phyloP scores from a whole-genome alignment of 164 flowering plant species.

The Vitis riparia region DNA sequence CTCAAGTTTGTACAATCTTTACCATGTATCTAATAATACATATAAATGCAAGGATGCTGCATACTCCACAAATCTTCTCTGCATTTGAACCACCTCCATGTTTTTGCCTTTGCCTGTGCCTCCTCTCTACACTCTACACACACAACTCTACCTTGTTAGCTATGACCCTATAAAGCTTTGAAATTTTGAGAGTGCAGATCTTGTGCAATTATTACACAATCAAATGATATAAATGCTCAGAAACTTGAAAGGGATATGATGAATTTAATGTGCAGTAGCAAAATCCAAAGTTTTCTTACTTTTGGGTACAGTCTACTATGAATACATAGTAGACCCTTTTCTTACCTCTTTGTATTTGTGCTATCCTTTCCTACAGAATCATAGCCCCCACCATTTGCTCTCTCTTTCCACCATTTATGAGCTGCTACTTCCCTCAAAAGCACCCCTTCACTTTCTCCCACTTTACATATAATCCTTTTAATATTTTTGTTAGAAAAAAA shows the following conservation, averaged over 20 bases:
- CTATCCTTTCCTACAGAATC: slow-evolving; percentile 6
- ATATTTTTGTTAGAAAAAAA: background rate
- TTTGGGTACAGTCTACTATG: slow-evolving; percentile 5
- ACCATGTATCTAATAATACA: too few species aligned
- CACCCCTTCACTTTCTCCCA: background rate
- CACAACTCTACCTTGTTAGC: background rate
- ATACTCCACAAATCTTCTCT: slow-evolving; percentile 54
- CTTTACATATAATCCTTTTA: background rate
- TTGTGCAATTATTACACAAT: slow-evolving; percentile 22
- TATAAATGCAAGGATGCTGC: slow-evolving; percentile 45
- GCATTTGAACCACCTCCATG: slow-evolving; percentile 69
- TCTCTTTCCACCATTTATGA: background rate
- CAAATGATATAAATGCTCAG: slow-evolving; percentile 10
- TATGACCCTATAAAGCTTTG: slow-evolving; percentile 5
- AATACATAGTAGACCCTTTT: background rate
- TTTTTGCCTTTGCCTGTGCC: background rate
- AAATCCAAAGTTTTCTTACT: slow-evolving; percentile 11
- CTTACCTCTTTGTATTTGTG: slow-evolving; percentile 9
- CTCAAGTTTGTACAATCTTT: too few species aligned
- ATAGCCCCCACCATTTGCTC: slow-evolving; percentile 5
- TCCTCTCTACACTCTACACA: slow-evolving; percentile 10
- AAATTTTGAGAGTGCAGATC: slow-evolving; percentile 13
- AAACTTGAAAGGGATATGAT: slow-evolving; percentile 20
- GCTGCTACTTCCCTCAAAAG: background rate
- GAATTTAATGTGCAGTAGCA: slow-evolving; percentile 22